phyloP scores from a whole-genome alignment of 139 green algal species.

The Haematococcus sp. region DNA sequence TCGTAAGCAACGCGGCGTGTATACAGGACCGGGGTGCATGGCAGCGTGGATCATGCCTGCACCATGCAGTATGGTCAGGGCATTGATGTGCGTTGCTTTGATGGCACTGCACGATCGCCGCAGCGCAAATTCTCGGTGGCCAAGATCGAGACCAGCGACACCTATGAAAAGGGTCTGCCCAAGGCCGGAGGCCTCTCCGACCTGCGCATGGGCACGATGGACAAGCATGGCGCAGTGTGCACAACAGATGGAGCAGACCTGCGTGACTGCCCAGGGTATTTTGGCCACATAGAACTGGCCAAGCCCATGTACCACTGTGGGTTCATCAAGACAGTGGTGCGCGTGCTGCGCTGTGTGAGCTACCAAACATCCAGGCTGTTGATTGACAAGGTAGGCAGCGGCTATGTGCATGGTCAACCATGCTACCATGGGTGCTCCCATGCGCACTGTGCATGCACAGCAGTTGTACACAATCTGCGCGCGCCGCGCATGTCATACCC shows the following conservation, averaged over 20 bases:
- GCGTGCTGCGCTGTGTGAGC: constrained; percentile 91
- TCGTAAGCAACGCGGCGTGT: too few species aligned
- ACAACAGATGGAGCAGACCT: constrained; percentile 70
- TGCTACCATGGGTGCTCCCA: too few species aligned
- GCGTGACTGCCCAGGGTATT: constrained; percentile 94
- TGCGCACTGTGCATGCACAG: too few species aligned
- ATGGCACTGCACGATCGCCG: not conserved
- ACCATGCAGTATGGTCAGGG: not conserved
- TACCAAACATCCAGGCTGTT: constrained; percentile 89
- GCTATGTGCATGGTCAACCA: too few species aligned
- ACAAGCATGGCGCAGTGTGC: constrained; percentile 71
- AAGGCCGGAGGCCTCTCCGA: constrained; percentile 90
- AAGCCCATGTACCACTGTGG: constrained; percentile 95
- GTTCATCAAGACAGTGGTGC: constrained; percentile 94
- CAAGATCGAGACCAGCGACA: constrained; percentile 78
- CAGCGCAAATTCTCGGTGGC: constrained; percentile 81
- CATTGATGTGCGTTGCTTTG: not conserved
- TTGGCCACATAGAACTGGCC: constrained; percentile 96
- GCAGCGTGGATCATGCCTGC: not conserved
- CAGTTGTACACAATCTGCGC: too few species aligned
- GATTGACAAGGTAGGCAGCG: constrained; percentile 66
- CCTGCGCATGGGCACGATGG: constrained; percentile 91
- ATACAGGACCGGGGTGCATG: not conserved
- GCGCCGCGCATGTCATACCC: too few species aligned
- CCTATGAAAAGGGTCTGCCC: constrained; percentile 88